Evolutionary conservation across 1,284 basidiomycete genomes (phyloP).

Genomic region (Malassezia nana): DNA sequence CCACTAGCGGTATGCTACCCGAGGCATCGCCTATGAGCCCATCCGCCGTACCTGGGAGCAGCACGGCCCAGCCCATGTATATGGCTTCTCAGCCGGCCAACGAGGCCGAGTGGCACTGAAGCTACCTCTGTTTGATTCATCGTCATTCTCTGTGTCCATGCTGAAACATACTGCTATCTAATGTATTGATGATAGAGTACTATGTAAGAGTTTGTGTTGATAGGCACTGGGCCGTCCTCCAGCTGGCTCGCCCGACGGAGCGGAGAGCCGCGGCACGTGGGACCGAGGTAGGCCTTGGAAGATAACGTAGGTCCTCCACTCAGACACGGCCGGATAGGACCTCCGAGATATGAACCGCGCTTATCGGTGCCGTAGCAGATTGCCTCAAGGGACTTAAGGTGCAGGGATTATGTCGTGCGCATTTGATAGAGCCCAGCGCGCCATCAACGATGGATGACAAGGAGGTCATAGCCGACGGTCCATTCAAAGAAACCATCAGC

Average conservation of each 20-base stretch:
- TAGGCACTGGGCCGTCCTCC: too few relatives aligned
- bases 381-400: background rate
- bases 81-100: conserved; percentile 4
- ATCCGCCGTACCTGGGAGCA: background rate
- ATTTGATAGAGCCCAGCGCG: background rate
- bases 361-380: background rate
- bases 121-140: background rate
- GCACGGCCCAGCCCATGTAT: background rate
- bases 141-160: conserved; percentile 1
- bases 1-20: background rate
- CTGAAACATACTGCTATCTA: conserved; percentile 2
- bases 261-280: background rate
- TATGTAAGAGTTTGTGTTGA: background rate
- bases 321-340: background rate
- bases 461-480: background rate
- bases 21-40: conserved; percentile 3
- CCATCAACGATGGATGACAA: background rate
- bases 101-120: conserved; percentile 13
- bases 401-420: too few relatives aligned
- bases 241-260: background rate
- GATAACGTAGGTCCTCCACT: background rate
- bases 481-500: background rate
- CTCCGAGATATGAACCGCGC: background rate
- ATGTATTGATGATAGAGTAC: background rate
- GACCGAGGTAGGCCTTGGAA: background rate